Base-by-base conservation (phyloP, 768 basidiomycete species). In the Podaxis sp. region DNA sequence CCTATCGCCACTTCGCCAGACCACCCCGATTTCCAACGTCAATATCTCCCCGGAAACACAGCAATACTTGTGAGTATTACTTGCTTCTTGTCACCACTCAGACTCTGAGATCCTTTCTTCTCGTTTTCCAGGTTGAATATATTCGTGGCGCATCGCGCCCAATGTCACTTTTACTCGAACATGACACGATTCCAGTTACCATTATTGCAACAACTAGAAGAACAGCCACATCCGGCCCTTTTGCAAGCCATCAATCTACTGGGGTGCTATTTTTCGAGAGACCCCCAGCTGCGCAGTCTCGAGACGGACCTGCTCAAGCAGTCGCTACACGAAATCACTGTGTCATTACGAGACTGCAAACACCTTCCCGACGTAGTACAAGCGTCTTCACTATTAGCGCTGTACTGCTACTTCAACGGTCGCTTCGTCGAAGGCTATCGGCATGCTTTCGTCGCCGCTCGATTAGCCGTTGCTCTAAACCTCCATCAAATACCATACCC, bases 181-280 rank as follows among this genome's bases (percentile, higher is more conserved):
- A 73, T 80, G 55, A 76, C 73, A 60, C 74, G 79, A 49, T 82
- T 83, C 72, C 73, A 75, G 36, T 28, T 48, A 22, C 30, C 60
- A 4, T 46, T 55, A 26, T 22, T 62, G 53, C 53, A 62, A 13
- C 52, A 36, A 37, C 41, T 56, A 0, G 60, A 48, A 30, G 60
- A 62, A 52, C 68, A 67, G 17, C 81, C 84, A 1, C 86, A 87
- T 68, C 82, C 87, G 0, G 83, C 86, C 2, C 79, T 89, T 37
- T 75, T 83, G 66, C 84, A 84, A 67, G 82, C 86, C n/a, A 82
- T 87, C 33, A 86, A 81, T 69, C 81, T 88, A 56, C 74, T 87
- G 56, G 85, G 80, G 2, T 84, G 83, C 66, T 80, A 85, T 66
- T 86, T 86, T 67, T 75, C 83, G 40, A 76, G 76, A 17, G 77